Evolutionary conservation across 2,329 filamentous ascomycete genomes (phyloP), one percentile per base, ranked within the genome.

Genomic region (Nothopassalora personata): DNA sequence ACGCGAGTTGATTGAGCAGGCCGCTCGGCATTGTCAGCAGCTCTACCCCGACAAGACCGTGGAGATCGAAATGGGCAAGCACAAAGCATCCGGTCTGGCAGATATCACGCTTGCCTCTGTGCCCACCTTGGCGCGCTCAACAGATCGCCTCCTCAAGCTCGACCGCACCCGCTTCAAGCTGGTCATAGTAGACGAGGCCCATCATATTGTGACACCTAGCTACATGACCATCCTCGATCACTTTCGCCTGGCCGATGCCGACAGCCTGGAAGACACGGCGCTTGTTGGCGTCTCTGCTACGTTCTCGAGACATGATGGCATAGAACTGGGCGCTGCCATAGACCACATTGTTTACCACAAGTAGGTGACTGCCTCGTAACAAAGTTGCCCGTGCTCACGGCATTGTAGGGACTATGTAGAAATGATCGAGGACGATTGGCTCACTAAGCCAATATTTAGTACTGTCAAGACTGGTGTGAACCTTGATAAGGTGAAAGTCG

Each of bases 311-410:
- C 91, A 91, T 60, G 93, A 97, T 70, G 93, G 93, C 0, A 77
- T 96, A 33, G 86, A 84, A 60, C 80, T 97, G 1, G 92, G 92
- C 1, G 81, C 87, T 11, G 92, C 88, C 33, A 94, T 97, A 67
- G 93, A 97, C 67, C 89, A 96, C 70, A 96, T 97, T 61, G 93
- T 97, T 51, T 97, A 96, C 68, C 93, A 97, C 73, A 94, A 91
- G 74, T 77, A 58, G 13, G 73, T 58, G 13, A n/a, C 11, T 8
- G 27, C 27, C 81, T 84, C 67, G 84, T 83, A 28, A 69, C 4
- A 9, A 28, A 5, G 39, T n/a, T 18, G 5, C 15, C 7, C 18
- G 23, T 18, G 36, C 60, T 64, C 39, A 62, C 53, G 34, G 4
- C 34, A 30, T 39, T 3, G 6, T 57, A 79, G 77, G 65, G 86